Conservation (phyloP, 2,329 filamentous ascomycete genomes). For the Arthroderma uncinatum region DNA sequence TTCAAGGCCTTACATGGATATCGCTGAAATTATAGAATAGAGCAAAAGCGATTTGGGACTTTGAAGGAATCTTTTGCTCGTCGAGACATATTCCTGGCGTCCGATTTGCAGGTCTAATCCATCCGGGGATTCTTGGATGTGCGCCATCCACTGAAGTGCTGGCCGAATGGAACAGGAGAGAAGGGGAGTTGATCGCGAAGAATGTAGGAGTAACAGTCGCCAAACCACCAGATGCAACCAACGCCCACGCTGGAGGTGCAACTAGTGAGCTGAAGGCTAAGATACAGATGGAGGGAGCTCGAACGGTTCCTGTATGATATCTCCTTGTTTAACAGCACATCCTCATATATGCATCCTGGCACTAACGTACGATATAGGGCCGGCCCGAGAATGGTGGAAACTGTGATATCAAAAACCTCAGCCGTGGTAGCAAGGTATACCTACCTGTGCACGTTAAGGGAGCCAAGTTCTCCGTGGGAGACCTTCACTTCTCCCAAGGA, state of each 20-base stretch:
- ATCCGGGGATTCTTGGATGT: conserved; percentile 83
- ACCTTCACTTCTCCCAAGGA: conserved; percentile 77
- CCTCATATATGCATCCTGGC: neutral
- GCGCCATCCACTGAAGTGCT: conserved; percentile 71
- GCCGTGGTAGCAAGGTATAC: conserved; percentile 68
- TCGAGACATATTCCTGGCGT: conserved; percentile 80
- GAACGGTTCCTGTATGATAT: conserved; percentile 59
- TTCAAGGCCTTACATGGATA: too few species aligned
- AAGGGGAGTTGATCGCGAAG: conserved; percentile 64
- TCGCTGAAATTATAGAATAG: conserved; percentile 18
- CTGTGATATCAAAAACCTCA: conserved; percentile 83
- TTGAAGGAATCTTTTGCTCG: conserved; percentile 68
- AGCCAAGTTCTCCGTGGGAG: conserved; percentile 82
- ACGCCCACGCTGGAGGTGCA: conserved; percentile 60
- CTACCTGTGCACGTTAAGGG: conserved; percentile 77
- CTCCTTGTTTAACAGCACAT: neutral
- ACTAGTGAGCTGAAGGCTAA: conserved; percentile 47
- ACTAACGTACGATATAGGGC: conserved; percentile 30
- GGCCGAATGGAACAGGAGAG: conserved; percentile 70
- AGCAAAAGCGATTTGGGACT: conserved; percentile 66
- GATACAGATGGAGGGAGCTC: conserved; percentile 65
- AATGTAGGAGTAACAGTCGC: conserved; percentile 58
- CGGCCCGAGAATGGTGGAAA: conserved; percentile 82
- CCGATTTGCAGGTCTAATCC: conserved; percentile 78
- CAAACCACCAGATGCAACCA: conserved; percentile 60